Conservation (phyloP, 2,329 filamentous ascomycete species). For the Aspergillus costaricaensis region DNA sequence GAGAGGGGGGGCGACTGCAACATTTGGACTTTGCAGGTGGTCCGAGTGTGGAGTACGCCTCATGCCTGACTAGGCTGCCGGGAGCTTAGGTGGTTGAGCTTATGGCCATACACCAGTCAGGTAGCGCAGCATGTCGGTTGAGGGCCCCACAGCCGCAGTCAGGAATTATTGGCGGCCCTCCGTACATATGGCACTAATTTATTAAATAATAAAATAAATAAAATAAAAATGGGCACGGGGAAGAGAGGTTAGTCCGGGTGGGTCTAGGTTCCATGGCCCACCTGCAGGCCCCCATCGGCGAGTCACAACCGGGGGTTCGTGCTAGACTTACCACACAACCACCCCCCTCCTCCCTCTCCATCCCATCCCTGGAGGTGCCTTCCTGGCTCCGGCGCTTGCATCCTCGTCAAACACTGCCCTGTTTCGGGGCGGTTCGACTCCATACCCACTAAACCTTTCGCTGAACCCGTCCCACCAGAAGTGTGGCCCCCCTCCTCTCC, state of each 20-base stretch:
- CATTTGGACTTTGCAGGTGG: conserved; percentile 22
- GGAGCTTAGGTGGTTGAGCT: conserved; percentile 31
- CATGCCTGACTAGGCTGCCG: conserved; percentile 28
- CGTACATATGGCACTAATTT: conserved; percentile 21
- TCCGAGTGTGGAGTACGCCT: conserved; percentile 24
- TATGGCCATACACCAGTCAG: conserved; percentile 27
- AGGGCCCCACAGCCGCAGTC: conserved; percentile 19
- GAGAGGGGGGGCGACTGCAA: conserved; percentile 18
- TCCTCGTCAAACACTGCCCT: conserved; percentile 26
- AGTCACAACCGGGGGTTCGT: conserved; percentile 34
- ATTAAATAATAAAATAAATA: conserved; percentile 18
- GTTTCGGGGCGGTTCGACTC: conserved; percentile 23
- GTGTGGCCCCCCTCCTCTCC: background rate
- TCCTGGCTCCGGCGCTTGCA: conserved; percentile 26
- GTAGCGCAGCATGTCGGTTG: conserved; percentile 17
- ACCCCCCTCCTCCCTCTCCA: conserved; percentile 1
- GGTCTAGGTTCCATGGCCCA: conserved; percentile 27
- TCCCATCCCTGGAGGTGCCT: conserved; percentile 23
- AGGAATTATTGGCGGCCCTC: conserved; percentile 23
- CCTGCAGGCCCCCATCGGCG: conserved; percentile 27
- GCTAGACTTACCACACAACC: conserved; percentile 19
- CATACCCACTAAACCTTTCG: conserved; percentile 15
- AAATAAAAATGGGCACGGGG: conserved; percentile 24
- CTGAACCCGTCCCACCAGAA: conserved; percentile 4
- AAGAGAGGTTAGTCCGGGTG: conserved; percentile 20